Percentiles rank a stretch among this genome's conserved stretches.
These are phyloP conservation scores for Pigoraptor vietnamica DNA, from an alignment of 78 protist species.

Conservation along the genomic window DNA sequence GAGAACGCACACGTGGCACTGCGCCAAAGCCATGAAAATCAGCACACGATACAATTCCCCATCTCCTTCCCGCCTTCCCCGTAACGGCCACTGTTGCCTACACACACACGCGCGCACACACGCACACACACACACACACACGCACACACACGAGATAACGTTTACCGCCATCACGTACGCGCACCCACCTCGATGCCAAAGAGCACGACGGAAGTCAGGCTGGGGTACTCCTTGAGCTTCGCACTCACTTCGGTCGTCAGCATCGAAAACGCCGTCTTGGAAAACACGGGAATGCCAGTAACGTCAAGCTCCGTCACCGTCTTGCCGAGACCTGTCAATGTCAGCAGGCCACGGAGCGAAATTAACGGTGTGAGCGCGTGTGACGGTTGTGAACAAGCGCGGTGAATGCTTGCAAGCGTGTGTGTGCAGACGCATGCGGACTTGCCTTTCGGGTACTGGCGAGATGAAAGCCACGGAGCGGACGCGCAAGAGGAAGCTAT, in stretches of 20 bases:
- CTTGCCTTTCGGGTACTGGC: neutral
- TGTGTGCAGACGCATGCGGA: neutral
- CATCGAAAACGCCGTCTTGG: slow-evolving; percentile 59
- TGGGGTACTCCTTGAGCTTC: neutral
- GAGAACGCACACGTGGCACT: slow-evolving; percentile 54
- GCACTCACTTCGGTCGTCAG: slow-evolving; percentile 16
- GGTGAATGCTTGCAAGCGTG: neutral
- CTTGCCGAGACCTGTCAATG: slow-evolving; percentile 17
- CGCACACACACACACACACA: too few relatives aligned
- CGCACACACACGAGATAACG: too few relatives aligned
- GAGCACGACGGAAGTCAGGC: slow-evolving; percentile 30
- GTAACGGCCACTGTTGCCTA: neutral
- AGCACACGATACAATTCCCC: neutral
- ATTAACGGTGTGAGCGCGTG: too few relatives aligned
- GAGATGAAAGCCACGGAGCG: neutral
- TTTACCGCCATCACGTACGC: too few relatives aligned
- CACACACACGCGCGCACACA: neutral
- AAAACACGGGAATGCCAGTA: neutral
- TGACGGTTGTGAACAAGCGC: too few relatives aligned
- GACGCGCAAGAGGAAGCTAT: neutral
- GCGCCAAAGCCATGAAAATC: neutral
- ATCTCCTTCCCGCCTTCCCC: too few relatives aligned
- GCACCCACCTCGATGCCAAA: slow-evolving; percentile 51
- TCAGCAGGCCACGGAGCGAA: too few relatives aligned
- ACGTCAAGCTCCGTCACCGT: slow-evolving; percentile 26